Evolutionary conservation across 2,329 filamentous ascomycete species (phyloP).

Genomic region (Aspergillus sp.): DNA sequence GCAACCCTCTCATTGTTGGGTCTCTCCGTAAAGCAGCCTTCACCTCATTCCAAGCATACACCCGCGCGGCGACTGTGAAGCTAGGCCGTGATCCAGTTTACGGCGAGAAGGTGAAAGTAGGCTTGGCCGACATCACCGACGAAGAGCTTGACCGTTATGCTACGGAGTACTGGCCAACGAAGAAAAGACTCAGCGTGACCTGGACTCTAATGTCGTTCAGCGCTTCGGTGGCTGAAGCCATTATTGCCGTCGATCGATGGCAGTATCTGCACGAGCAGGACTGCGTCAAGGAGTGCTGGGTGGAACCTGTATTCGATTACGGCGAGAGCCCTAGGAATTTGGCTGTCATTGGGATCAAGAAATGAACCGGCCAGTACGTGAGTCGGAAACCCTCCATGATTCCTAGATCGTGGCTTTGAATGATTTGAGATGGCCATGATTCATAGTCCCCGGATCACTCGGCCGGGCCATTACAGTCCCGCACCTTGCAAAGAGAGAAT

Average conservation of each 20-base stretch:
- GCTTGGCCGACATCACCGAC: constrained; percentile 69
- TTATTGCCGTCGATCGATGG: constrained; percentile 91
- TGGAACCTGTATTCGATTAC: constrained; percentile 92
- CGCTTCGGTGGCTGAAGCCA: constrained; percentile 80
- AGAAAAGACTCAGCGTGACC: constrained; percentile 79
- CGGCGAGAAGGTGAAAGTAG: constrained; percentile 61
- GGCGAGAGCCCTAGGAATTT: constrained; percentile 81
- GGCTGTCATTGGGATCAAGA: constrained; percentile 89
- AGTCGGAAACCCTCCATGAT: too few species aligned
- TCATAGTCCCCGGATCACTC: too few species aligned
- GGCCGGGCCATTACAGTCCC: too few species aligned
- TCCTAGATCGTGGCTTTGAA: too few species aligned
- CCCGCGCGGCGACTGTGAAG: constrained; percentile 77
- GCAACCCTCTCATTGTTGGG: constrained; percentile 82
- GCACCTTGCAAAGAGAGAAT: too few species aligned
- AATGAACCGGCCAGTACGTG: constrained; percentile 29
- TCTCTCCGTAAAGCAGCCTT: constrained; percentile 80
- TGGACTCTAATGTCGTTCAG: constrained; percentile 98
- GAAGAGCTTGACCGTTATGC: constrained; percentile 74
- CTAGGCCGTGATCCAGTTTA: constrained; percentile 62
- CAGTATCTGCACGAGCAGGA: constrained; percentile 79
- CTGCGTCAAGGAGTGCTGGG: constrained; percentile 75
- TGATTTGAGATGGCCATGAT: too few species aligned
- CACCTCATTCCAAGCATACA: constrained; percentile 70
- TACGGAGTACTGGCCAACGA: constrained; percentile 60